Evolutionary conservation across 2,329 filamentous ascomycete species (phyloP).

Genomic region (Pestalotiopsis sp.): DNA sequence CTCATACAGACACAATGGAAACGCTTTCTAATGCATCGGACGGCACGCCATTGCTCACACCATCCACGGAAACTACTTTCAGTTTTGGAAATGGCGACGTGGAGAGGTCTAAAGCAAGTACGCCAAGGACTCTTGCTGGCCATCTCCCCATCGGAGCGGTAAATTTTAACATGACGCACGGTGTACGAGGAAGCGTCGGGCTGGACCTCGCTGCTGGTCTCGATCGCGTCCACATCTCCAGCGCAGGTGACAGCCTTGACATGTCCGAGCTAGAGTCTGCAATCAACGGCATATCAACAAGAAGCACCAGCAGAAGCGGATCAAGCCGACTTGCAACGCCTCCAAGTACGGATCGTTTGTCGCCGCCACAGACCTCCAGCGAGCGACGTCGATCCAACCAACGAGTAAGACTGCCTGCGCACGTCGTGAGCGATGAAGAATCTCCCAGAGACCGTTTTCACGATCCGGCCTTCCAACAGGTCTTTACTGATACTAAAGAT

Average conservation of each 20-base stretch:
- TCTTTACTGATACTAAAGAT: neutral
- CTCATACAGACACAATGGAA: neutral
- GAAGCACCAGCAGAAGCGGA: neutral
- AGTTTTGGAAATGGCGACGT: neutral
- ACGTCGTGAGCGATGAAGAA: constrained; percentile 3
- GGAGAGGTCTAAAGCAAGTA: too few species aligned
- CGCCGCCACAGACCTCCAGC: neutral
- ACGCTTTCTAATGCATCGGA: neutral
- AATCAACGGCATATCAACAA: neutral
- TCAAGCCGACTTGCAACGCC: neutral
- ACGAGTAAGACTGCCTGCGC: neutral
- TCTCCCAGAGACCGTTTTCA: constrained; percentile 7
- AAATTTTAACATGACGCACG: neutral
- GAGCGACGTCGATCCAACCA: constrained; percentile 2
- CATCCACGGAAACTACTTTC: neutral
- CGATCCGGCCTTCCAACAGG: constrained; percentile 1
- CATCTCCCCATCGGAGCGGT: neutral
- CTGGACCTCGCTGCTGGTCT: neutral
- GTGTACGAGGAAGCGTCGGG: neutral
- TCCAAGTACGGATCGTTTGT: neutral
- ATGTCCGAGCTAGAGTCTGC: neutral
- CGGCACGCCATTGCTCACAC: neutral
- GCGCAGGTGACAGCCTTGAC: neutral
- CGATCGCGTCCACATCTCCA: neutral
- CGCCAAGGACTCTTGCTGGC: neutral